phyloP scores from a whole-genome alignment of 2,329 filamentous ascomycete species.

The Berkeleyomyces basicola region DNA sequence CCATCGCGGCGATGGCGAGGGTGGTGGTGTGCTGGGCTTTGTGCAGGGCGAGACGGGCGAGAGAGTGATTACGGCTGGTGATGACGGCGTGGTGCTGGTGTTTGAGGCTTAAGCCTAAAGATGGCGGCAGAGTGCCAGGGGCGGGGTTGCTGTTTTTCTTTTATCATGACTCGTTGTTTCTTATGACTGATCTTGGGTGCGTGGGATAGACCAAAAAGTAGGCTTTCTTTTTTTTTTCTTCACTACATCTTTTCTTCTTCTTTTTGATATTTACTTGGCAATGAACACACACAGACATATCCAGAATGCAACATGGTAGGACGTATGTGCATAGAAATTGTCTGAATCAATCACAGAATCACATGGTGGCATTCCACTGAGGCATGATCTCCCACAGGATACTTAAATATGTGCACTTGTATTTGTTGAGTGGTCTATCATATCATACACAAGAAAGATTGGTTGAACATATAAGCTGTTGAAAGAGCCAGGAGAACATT shows the following conservation, averaged over 20 bases:
- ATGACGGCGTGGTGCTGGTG: slow-evolving; percentile 57
- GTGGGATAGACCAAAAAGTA: slow-evolving; percentile 5
- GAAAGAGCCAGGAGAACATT: background rate
- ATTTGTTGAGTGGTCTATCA: background rate
- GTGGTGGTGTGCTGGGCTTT: slow-evolving; percentile 79
- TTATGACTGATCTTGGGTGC: background rate
- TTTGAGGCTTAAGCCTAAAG: slow-evolving; percentile 36
- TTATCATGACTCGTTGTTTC: background rate
- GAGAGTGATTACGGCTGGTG: slow-evolving; percentile 73
- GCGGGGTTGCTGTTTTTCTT: background rate
- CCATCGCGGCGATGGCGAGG: slow-evolving; percentile 68
- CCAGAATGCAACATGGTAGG: background rate
- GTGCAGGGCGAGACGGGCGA: slow-evolving; percentile 63
- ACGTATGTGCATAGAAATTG: background rate
- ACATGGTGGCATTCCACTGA: background rate
- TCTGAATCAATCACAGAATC: no score
- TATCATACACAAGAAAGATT: background rate
- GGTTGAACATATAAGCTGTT: slow-evolving; percentile 1
- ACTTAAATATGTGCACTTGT: background rate
- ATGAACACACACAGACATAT: background rate
- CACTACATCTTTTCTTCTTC: background rate
- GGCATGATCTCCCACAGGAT: background rate
- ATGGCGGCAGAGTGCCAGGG: background rate
- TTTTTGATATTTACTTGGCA: background rate
- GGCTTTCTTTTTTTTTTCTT: no score